A percentile compares a stretch with the other conserved stretches of the same genome.
Evolutionary conservation across 768 basidiomycete genomes (phyloP).

Genomic region (Suillus spraguei): DNA sequence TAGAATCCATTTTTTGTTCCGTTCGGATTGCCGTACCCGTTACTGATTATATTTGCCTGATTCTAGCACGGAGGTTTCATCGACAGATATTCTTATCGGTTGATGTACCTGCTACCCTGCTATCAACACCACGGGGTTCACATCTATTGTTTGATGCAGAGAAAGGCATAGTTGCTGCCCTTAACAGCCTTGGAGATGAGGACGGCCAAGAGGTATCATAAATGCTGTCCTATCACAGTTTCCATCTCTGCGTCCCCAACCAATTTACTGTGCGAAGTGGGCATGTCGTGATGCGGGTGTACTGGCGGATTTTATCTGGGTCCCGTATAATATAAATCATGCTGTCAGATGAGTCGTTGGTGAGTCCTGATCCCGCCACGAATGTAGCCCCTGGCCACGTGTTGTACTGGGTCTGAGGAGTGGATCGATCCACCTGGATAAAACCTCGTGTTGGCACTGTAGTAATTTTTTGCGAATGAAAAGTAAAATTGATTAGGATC

Average conservation of each 20-base stretch:
- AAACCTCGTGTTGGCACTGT: conserved; percentile 6
- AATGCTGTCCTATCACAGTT: not conserved
- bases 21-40: conserved; percentile 16
- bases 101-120: conserved; percentile 47
- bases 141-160: conserved; percentile 59
- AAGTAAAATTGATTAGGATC: conserved; percentile 14
- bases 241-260: not conserved
- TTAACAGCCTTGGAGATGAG: conserved; percentile 39
- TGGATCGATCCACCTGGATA: not conserved
- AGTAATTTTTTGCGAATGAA: conserved; percentile 1
- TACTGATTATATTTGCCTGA: conserved; percentile 11
- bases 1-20: conserved; percentile 11
- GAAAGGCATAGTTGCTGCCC: conserved; percentile 53
- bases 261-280: not conserved
- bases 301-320: not conserved
- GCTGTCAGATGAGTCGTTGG: not conserved
- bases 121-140: conserved; percentile 49
- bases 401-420: not conserved
- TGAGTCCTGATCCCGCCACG: not conserved
- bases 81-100: conserved; percentile 76
- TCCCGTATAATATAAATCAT: not conserved
- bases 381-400: not conserved
- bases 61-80: conserved; percentile 60
- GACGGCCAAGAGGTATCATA: not conserved
- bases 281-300: not conserved